Evolutionary conservation across 768 basidiomycete species (phyloP), one percentile per base, ranked within the genome.

Genomic region (Trametes elegans): DNA sequence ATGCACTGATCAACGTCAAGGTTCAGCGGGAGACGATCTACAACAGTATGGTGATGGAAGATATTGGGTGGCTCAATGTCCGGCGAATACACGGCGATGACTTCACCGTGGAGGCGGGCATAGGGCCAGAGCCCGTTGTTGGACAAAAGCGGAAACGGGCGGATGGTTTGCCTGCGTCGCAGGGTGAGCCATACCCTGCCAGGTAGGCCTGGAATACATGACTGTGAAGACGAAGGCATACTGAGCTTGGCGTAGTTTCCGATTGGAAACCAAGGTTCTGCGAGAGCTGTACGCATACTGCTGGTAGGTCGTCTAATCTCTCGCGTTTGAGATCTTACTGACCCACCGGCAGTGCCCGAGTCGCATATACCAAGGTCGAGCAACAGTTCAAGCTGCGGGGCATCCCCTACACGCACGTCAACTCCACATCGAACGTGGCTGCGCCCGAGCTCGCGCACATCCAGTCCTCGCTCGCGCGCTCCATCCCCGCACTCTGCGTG

Each of bases 301-400:
- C 73, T 90, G 91, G 93, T 93, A 59, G 62, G 74, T 45, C n/a
- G 6, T 18, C 19, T 18, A 7, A 23, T 14, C 7, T 34, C 9
- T 18, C n/a, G 27, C 34, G 14, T 11, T 2, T 46, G 14, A 35
- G 34, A 13, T 9, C 18, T 4, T 28, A 29, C 26, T 55, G 13
- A 62, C 11, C n/a, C 40, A 28, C 44, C 14, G 32, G 5, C 56
- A 95, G 92, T 64, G 93, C 93, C 10, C 87, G 93, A 16, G 90
- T 94, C 16, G 87, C 93, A n/a, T 90, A 90, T 64, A 87, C 84
- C 60, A 90, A 86, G 63, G 85, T 98, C 49, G 93, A 97, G 70
- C 77, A 82, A 40, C 93, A 96, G 67, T 82, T 97, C 68, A 92
- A 93, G 68, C 70, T 83, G 19, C 87, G 88, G 26, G 79, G 79